A percentile compares a stretch with the other conserved stretches of the same genome.
Evolutionary conservation across 2,329 filamentous ascomycete species (phyloP).

Genomic region (Colletotrichum liaoningense): DNA sequence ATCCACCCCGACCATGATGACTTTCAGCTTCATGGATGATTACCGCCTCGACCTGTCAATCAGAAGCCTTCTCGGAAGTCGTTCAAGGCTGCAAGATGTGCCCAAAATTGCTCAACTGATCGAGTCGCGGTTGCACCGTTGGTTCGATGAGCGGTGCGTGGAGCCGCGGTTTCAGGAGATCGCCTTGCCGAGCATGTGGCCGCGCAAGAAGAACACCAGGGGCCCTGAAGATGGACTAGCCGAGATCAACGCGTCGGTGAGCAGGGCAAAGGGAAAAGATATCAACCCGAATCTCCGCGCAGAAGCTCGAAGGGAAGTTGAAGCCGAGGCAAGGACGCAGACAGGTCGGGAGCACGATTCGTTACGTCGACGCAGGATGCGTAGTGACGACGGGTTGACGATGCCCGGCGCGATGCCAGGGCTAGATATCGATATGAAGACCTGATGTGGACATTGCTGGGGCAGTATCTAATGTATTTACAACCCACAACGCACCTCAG

Average conservation of each 20-base stretch:
- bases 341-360: slow-evolving; percentile 49
- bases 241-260: slow-evolving; percentile 59
- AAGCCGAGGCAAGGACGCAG: slow-evolving; percentile 54
- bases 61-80: slow-evolving; percentile 80
- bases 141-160: slow-evolving; percentile 89
- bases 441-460: slow-evolving; percentile 8
- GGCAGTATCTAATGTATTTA: neutral
- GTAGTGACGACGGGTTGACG: slow-evolving; percentile 51
- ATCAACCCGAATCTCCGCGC: slow-evolving; percentile 61
- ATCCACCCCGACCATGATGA: slow-evolving; percentile 85
- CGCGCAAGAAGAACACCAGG: slow-evolving; percentile 83
- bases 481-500: neutral
- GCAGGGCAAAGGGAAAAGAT: slow-evolving; percentile 66
- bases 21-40: slow-evolving; percentile 93
- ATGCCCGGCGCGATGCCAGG: slow-evolving; percentile 62
- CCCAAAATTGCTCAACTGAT: slow-evolving; percentile 90
- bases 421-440: slow-evolving; percentile 45
- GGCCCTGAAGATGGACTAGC: slow-evolving; percentile 72
- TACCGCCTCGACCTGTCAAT: slow-evolving; percentile 88
- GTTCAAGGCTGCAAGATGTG: slow-evolving; percentile 85
- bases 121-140: slow-evolving; percentile 82
- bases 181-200: slow-evolving; percentile 84
- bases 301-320: slow-evolving; percentile 60
- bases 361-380: slow-evolving; percentile 53
- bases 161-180: slow-evolving; percentile 91